Percentiles rank a stretch among this genome's conserved stretches.
Conservation (phyloP, 2,329 filamentous ascomycete species). For the Fusarium longipes region DNA sequence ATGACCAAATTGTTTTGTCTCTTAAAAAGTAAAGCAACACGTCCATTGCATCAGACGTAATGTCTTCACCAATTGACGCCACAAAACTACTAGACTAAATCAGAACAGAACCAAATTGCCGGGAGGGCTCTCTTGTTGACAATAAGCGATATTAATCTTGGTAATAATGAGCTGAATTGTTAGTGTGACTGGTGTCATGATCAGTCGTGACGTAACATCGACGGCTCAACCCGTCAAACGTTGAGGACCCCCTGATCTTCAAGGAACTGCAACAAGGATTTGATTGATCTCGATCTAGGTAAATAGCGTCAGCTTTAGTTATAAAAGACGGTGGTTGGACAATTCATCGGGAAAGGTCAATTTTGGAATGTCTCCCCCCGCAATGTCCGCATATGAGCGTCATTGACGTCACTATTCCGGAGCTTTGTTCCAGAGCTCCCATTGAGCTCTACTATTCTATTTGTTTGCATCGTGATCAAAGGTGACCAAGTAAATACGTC, state of each 20-base stretch:
- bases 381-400: constrained; percentile 39
- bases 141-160: constrained; percentile 4
- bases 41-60: no score
- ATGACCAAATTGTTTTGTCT: no score
- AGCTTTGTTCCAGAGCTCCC: constrained; percentile 31
- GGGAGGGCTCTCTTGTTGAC: no score
- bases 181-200: constrained; percentile 1
- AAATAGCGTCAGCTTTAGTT: neutral
- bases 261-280: neutral
- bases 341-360: constrained; percentile 29
- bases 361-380: constrained; percentile 11
- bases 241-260: constrained; percentile 28
- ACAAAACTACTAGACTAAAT: neutral
- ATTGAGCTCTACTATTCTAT: constrained; percentile 10
- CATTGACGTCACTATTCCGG: constrained; percentile 44
- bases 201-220: constrained; percentile 29
- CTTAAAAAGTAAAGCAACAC: no score
- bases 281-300: constrained; percentile 20
- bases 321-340: constrained; percentile 12
- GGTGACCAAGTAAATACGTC: constrained; percentile 39
- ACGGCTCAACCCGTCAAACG: constrained; percentile 20
- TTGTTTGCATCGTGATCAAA: constrained; percentile 24
- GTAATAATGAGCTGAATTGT: neutral
- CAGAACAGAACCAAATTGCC: neutral
- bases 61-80: neutral